Evolutionary conservation across 352 stramenopile genomes (phyloP).

Genomic region (Nothophytophthora sp.): DNA sequence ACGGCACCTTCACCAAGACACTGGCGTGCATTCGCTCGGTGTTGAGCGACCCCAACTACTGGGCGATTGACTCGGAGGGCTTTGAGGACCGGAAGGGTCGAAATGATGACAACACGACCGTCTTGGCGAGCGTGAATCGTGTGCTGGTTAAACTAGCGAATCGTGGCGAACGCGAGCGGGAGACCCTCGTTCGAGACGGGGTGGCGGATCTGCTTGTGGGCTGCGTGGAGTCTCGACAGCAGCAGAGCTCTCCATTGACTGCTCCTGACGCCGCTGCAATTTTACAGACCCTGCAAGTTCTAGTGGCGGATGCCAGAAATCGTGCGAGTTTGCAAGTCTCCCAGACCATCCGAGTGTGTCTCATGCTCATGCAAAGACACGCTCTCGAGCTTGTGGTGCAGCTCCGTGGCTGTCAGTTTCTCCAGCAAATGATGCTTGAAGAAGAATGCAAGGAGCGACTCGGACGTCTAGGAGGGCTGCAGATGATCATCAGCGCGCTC

Average conservation of each 20-base stretch:
- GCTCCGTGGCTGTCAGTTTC: slow-evolving; percentile 58
- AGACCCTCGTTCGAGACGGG: slow-evolving; percentile 39
- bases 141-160: slow-evolving; percentile 44
- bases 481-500: slow-evolving; percentile 34
- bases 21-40: slow-evolving; percentile 40
- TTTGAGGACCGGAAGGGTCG: too few relatives aligned
- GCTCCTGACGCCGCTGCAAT: slow-evolving; percentile 16
- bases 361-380: slow-evolving; percentile 40
- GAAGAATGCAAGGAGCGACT: slow-evolving; percentile 52
- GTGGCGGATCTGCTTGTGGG: slow-evolving; percentile 37
- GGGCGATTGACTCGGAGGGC: slow-evolving; percentile 9
- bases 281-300: slow-evolving; percentile 50
- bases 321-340: slow-evolving; percentile 30
- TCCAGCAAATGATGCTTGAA: slow-evolving; percentile 70
- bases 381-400: slow-evolving; percentile 33
- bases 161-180: slow-evolving; percentile 51
- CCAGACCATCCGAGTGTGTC: slow-evolving; percentile 26
- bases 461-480: slow-evolving; percentile 27
- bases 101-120: slow-evolving; percentile 8
- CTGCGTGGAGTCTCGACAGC: slow-evolving; percentile 13
- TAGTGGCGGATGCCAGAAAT: slow-evolving; percentile 45
- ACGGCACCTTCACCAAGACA: slow-evolving; percentile 41
- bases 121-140: slow-evolving; percentile 44
- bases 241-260: slow-evolving; percentile 10
- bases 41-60: slow-evolving; percentile 29